These are phyloP conservation scores for Recurvomyces mirabilis DNA, from an alignment of 495 filamentous ascomycete genomes.

Conservation along the genomic window DNA sequence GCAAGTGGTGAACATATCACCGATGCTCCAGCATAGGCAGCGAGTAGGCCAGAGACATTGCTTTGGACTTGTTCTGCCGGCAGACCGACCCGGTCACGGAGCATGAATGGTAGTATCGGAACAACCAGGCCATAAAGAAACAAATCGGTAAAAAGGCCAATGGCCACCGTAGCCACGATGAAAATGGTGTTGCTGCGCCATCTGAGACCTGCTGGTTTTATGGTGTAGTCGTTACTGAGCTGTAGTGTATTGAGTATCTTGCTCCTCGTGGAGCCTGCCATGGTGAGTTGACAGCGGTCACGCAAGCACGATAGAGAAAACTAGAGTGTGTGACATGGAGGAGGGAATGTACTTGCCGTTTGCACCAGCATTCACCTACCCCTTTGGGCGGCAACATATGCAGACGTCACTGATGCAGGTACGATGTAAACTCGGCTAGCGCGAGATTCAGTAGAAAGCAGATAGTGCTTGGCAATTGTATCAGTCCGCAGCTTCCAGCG, in stretches of 20 bases:
- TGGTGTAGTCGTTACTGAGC: constrained; percentile 16
- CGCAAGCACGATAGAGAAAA: neutral
- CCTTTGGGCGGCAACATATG: too few species aligned
- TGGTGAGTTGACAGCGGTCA: neutral
- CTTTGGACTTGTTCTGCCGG: constrained; percentile 42
- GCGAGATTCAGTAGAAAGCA: too few species aligned
- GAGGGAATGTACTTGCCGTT: too few species aligned
- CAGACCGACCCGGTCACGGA: constrained; percentile 41
- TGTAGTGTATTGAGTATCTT: constrained; percentile 18
- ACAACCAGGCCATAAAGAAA: constrained; percentile 50
- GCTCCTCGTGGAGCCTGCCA: neutral
- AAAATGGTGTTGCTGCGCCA: constrained; percentile 43
- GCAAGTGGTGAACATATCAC: constrained; percentile 46
- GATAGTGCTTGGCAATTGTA: too few species aligned
- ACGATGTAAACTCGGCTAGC: neutral
- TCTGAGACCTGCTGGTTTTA: constrained; percentile 30
- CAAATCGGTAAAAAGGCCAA: constrained; percentile 54
- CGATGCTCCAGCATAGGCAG: constrained; percentile 47
- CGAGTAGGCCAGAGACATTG: constrained; percentile 44
- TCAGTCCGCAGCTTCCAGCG: too few species aligned
- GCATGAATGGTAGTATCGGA: constrained; percentile 53
- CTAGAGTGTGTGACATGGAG: too few species aligned
- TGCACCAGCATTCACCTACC: too few species aligned
- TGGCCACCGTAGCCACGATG: constrained; percentile 48
- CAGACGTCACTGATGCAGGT: constrained; percentile 2